Evolutionary conservation across 1,284 basidiomycete species (phyloP).

Genomic region (Rugosomyces carneus): DNA sequence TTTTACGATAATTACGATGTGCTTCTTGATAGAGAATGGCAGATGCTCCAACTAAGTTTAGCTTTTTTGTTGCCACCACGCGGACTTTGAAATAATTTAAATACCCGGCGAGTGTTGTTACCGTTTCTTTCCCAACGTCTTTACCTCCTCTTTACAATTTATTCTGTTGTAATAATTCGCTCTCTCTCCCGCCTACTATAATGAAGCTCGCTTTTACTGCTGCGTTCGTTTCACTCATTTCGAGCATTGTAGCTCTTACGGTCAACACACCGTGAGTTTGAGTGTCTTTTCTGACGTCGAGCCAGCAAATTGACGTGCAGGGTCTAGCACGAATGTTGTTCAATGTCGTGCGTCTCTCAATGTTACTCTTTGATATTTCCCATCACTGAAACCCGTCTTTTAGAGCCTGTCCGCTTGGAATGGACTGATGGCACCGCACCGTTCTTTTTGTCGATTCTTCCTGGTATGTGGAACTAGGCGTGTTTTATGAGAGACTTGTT

Average conservation of each 20-base stretch:
- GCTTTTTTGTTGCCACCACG: constrained; percentile 1
- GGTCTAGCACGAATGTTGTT: constrained; percentile 33
- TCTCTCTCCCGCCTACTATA: constrained; percentile 18
- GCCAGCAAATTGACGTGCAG: not conserved
- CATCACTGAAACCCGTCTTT: not conserved
- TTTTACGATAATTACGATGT: not conserved
- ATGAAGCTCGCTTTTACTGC: constrained; percentile 50
- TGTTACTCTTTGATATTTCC: not conserved
- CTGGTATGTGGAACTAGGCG: constrained; percentile 36
- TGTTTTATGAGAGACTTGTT: not conserved
- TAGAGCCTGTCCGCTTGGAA: constrained; percentile 53
- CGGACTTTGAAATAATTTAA: constrained; percentile 20
- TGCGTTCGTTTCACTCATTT: constrained; percentile 40
- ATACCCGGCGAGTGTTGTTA: constrained; percentile 13
- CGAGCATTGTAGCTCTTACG: constrained; percentile 43
- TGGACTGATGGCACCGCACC: constrained; percentile 55
- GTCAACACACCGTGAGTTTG: constrained; percentile 66
- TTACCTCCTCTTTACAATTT: constrained; percentile 15
- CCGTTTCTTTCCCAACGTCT: constrained; percentile 12
- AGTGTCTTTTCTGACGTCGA: not conserved
- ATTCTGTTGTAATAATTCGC: constrained; percentile 13
- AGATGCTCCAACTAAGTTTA: constrained; percentile 1
- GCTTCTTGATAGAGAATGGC: not conserved
- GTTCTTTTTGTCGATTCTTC: constrained; percentile 63
- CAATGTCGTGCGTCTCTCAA: constrained; percentile 44